These are phyloP conservation scores for Saccharum hybrid DNA, from an alignment of 202 grass and related monocot species.

Conservation along the genomic window DNA sequence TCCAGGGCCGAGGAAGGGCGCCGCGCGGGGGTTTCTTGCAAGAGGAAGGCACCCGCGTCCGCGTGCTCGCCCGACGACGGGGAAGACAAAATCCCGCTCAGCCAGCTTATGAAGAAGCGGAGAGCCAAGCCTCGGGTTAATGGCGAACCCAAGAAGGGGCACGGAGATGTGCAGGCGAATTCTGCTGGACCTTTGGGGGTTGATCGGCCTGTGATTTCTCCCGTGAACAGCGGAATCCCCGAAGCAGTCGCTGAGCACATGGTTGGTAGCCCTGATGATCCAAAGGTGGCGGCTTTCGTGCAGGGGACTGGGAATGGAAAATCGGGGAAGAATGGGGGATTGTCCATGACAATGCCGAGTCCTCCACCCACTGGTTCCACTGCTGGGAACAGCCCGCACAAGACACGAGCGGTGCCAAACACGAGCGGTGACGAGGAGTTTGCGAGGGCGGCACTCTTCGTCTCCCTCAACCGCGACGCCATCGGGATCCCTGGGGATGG, in stretches of 20 bases:
- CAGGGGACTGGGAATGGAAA: neutral
- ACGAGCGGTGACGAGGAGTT: too few species aligned
- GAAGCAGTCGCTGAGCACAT: neutral
- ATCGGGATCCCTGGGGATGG: too few species aligned
- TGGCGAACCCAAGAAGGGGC: neutral
- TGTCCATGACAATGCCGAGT: neutral
- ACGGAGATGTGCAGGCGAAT: neutral
- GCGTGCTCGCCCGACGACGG: neutral
- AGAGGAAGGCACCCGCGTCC: neutral
- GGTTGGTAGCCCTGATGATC: neutral
- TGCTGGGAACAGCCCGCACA: neutral
- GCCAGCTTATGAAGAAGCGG: slow-evolving; percentile 30
- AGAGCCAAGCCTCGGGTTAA: neutral
- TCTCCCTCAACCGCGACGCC: too few species aligned
- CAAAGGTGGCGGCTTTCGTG: slow-evolving; percentile 14
- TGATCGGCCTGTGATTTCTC: slow-evolving; percentile 10
- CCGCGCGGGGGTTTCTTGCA: neutral
- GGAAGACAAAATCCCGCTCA: slow-evolving; percentile 27
- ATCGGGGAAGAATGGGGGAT: neutral
- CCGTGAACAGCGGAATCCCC: neutral
- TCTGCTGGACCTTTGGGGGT: neutral
- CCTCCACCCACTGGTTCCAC: neutral
- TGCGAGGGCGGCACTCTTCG: too few species aligned
- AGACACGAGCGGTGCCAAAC: too few species aligned
- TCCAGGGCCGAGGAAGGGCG: neutral